A percentile compares a stretch with the other conserved stretches of the same genome.
Conservation (phyloP, 2,329 filamentous ascomycete genomes). For the Talaromyces rugulosus region DNA sequence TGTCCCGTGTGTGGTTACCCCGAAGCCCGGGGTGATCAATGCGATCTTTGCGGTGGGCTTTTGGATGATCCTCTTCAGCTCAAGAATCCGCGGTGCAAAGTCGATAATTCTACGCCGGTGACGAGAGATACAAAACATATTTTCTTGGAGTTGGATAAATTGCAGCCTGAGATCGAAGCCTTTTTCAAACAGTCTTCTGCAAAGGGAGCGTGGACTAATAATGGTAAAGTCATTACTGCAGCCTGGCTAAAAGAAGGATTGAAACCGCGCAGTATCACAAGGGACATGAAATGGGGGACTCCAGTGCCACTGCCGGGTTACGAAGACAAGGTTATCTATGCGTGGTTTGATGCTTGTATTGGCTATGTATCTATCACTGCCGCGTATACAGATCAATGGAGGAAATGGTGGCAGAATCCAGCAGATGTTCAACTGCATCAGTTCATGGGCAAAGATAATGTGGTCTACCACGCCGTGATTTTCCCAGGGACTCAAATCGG, state of each 20-base stretch:
- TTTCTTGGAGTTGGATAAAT: constrained; percentile 38
- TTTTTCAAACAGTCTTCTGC: constrained; percentile 45
- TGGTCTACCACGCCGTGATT: constrained; percentile 51
- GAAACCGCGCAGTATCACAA: constrained; percentile 49
- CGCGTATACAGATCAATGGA: constrained; percentile 50
- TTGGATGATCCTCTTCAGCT: neutral
- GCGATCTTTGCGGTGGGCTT: constrained; percentile 44
- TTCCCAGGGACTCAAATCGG: constrained; percentile 51
- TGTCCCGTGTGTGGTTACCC: constrained; percentile 48
- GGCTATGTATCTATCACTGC: constrained; percentile 53
- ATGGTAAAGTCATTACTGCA: constrained; percentile 49
- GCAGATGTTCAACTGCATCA: constrained; percentile 51
- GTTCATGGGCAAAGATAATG: constrained; percentile 55
- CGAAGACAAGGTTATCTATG: constrained; percentile 51
- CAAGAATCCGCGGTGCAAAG: neutral
- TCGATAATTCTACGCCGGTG: neutral
- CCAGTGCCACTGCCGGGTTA: constrained; percentile 48
- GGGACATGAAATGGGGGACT: constrained; percentile 52
- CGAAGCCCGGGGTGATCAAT: constrained; percentile 52
- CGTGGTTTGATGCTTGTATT: constrained; percentile 54
- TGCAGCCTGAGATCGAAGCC: constrained; percentile 42
- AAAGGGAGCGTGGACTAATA: constrained; percentile 47
- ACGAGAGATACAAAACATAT: neutral
- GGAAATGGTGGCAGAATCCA: constrained; percentile 52
- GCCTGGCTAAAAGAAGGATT: constrained; percentile 41